Evolutionary conservation across 129 eudicot genomes (phyloP).

Genomic region (Artemisia tridentata): DNA sequence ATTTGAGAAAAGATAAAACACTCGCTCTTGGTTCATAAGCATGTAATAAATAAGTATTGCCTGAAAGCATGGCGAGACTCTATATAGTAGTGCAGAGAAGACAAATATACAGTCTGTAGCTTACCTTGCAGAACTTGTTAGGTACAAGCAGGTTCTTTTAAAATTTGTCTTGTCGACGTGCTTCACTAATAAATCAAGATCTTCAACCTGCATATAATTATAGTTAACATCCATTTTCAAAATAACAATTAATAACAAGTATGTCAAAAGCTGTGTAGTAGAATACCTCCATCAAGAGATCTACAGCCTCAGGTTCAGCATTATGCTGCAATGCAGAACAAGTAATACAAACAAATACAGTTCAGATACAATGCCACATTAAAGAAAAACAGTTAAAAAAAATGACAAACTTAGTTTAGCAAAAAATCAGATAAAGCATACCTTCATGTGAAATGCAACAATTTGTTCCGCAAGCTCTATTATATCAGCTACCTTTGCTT

Average conservation of each 20-base stretch:
- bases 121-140: constrained; percentile 75
- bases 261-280: constrained; percentile 2
- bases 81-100: not conserved
- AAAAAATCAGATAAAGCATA: constrained; percentile 23
- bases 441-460: constrained; percentile 97
- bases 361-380: not conserved
- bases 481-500: constrained; percentile 60
- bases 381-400: constrained; percentile 8
- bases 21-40: constrained; percentile 3
- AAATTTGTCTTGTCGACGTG: constrained; percentile 68
- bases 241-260: not conserved
- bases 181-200: constrained; percentile 69
- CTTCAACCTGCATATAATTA: constrained; percentile 59
- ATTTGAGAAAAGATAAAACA: constrained; percentile 24
- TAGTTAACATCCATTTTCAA: constrained; percentile 5
- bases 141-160: constrained; percentile 73
- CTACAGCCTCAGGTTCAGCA: constrained; percentile 98
- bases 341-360: not conserved
- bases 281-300: constrained; percentile 94
- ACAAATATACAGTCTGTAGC: constrained; percentile 6
- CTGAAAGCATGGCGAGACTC: not conserved
- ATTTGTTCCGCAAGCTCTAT: constrained; percentile 86
- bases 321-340: constrained; percentile 70
- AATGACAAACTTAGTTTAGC: not conserved
- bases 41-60: not conserved